phyloP scores from a whole-genome alignment of 352 stramenopile species.

The Phytophthora quininea region DNA sequence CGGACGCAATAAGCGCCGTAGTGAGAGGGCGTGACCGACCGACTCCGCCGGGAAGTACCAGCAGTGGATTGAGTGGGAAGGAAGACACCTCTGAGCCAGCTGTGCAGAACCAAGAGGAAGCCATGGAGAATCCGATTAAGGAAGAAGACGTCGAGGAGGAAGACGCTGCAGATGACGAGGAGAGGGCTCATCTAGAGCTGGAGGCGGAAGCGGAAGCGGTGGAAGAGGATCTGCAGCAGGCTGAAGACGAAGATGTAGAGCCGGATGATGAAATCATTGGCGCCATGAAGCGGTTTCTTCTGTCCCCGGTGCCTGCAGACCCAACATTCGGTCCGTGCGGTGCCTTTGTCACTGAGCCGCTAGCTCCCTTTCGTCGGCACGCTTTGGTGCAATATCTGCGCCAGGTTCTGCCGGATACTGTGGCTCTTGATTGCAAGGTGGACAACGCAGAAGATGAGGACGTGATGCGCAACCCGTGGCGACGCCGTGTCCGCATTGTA shows the following conservation, averaged over 20 bases:
- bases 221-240: conserved; percentile 17
- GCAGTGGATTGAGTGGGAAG: conserved; percentile 20
- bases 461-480: conserved; percentile 58
- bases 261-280: conserved; percentile 27
- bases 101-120: conserved; percentile 16
- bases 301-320: conserved; percentile 33
- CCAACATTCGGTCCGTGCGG: conserved; percentile 28
- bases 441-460: conserved; percentile 61
- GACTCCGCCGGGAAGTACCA: conserved; percentile 19
- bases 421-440: conserved; percentile 66
- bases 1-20: conserved; percentile 23
- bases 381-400: conserved; percentile 58
- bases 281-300: conserved; percentile 48
- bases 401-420: conserved; percentile 43
- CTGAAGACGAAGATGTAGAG: conserved; percentile 19
- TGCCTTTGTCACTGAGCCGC: conserved; percentile 60
- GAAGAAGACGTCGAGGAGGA: conserved; percentile 30
- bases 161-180: conserved; percentile 23
- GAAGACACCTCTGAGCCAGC: conserved; percentile 20
- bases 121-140: conserved; percentile 8
- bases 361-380: conserved; percentile 68
- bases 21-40: conserved; percentile 5
- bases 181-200: conserved; percentile 17
- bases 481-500: conserved; percentile 65
- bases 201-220: neutral